Conservation (phyloP, 2,329 filamentous ascomycete species). For the Ophiognomonia clavigignenti-juglandacearum region DNA sequence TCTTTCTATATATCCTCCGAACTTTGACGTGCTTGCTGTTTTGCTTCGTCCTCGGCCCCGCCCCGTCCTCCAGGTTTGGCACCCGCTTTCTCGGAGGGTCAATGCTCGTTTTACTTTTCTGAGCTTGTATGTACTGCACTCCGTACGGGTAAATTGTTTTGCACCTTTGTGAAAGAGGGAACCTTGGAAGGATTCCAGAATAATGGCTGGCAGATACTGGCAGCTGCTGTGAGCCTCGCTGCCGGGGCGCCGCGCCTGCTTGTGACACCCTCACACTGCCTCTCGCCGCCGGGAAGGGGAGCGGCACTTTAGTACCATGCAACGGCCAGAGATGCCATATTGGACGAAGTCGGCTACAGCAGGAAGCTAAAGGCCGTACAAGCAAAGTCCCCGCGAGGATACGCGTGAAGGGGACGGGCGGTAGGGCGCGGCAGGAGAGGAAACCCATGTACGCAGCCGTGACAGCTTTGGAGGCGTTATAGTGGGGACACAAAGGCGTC, state of each 20-base stretch:
- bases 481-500: no score
- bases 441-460: conserved; percentile 8
- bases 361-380: background rate
- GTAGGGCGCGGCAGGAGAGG: background rate
- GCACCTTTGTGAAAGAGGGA: no score
- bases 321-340: background rate
- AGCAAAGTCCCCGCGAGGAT: no score
- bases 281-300: conserved; percentile 7
- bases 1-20: background rate
- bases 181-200: background rate
- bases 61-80: background rate
- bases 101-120: no score
- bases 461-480: background rate
- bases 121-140: no score
- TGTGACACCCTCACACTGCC: conserved; percentile 2
- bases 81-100: no score
- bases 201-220: background rate
- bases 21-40: background rate
- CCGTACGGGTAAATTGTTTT: no score
- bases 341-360: background rate
- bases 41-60: background rate
- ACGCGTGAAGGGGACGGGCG: no score
- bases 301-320: background rate
- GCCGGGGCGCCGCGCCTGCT: background rate
- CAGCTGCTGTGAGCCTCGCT: conserved; percentile 2